Percentiles rank a stretch among this genome's conserved stretches.
These are phyloP conservation scores for Spinellus fusiger DNA, from an alignment of 192 early-diverging fungal species.

Conservation along the genomic window DNA sequence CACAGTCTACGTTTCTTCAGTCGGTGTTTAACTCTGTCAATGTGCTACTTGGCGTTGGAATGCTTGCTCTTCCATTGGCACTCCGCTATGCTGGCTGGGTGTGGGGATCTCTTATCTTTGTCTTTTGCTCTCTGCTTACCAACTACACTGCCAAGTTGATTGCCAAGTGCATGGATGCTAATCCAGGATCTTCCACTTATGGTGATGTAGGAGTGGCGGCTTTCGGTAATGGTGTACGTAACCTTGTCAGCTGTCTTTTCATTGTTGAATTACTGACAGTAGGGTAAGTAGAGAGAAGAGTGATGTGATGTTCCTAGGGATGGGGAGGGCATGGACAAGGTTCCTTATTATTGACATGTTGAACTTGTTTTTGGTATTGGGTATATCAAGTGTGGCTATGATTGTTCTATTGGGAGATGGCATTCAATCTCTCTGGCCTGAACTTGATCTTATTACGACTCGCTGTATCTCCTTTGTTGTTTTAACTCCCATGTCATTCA, in stretches of 20 bases:
- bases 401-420: conserved; percentile 35
- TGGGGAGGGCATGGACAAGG: too few species aligned
- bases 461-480: conserved; percentile 43
- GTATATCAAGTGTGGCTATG: conserved; percentile 30
- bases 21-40: conserved; percentile 53
- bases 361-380: not conserved
- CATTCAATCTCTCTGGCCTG: conserved; percentile 29
- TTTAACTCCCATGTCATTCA: conserved; percentile 49
- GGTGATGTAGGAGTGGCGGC: conserved; percentile 35
- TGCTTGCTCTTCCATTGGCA: conserved; percentile 55
- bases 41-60: conserved; percentile 57
- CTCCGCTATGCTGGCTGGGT: conserved; percentile 53
- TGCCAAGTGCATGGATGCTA: conserved; percentile 29
- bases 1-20: conserved; percentile 33
- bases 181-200: conserved; percentile 23
- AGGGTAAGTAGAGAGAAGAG: conserved; percentile 4
- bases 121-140: conserved; percentile 31
- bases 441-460: conserved; percentile 25
- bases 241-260: conserved; percentile 28
- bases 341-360: too few species aligned
- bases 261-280: conserved; percentile 34
- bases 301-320: too few species aligned
- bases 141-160: conserved; percentile 57
- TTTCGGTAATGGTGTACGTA: conserved; percentile 26
- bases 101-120: conserved; percentile 41